Evolutionary conservation across 2,329 filamentous ascomycete genomes (phyloP), one percentile per base, ranked within the genome.

Genomic region (Arthrobotrys sinensis): DNA sequence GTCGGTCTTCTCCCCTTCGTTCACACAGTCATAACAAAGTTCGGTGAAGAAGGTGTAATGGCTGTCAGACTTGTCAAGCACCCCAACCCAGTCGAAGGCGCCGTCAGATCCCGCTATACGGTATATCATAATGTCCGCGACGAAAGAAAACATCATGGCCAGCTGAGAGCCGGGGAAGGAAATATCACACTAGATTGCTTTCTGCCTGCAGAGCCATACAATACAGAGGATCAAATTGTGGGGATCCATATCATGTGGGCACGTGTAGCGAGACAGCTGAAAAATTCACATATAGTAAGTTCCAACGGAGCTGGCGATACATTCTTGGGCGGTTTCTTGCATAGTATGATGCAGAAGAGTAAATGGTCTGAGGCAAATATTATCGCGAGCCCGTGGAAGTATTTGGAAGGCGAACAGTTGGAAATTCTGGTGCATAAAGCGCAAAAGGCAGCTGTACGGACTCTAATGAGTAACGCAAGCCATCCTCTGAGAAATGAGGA

Each of bases 271-370:
- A 24, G 14, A 1, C 0, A 28, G 5, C 43, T 45, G 12, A 16
- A 36, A 3, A 14, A 3, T 4, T 5, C 19, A 4, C 10, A 48
- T 2, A 11, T 70, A 0, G 53, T 78, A 2, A 72, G 52, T 12
- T 63, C 75, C 24, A 78, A 78, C 36, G 75, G 75, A 1, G 75
- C 67, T 14, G 75, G 75, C 5, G 75, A 78, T 52, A 78, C 67
- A 6, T 72, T 78, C 34, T 38, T 78, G 38, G 75, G 75, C 7
- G 46, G 52, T 2, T 72, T 78, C n/a, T 14, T 78, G 5, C 48
- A 67, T 4, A 36, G 24, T n/a, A n/a, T 76, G 6, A 6, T 36
- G 43, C 38, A 14, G 7, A 50, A 62, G 55, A 6, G 14, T 10
- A n/a, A 38, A 1, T n/a, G 11, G n/a, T 14, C 3, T 1, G 11